phyloP scores from a whole-genome alignment of 2,329 filamentous ascomycete genomes.

The Colletotrichum kahawae region DNA sequence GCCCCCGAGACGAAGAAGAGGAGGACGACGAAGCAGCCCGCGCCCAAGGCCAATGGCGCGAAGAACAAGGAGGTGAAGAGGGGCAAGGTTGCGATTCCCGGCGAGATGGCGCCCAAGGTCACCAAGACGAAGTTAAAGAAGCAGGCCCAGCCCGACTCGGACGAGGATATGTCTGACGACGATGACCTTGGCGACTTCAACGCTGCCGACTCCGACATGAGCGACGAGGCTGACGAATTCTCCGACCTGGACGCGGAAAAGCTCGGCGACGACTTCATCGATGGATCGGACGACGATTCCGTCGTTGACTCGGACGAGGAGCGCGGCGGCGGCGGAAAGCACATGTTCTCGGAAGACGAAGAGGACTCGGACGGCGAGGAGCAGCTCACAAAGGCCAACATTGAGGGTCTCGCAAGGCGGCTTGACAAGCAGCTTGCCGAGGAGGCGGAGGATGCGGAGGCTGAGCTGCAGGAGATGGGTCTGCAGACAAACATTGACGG shows the following conservation, averaged over 20 bases:
- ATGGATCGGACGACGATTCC: constrained; percentile 58
- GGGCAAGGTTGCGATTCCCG: constrained; percentile 29
- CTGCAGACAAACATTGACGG: constrained; percentile 93
- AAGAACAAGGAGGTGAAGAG: constrained; percentile 41
- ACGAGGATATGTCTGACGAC: constrained; percentile 25
- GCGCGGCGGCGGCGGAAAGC: constrained; percentile 54
- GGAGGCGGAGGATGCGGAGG: constrained; percentile 82
- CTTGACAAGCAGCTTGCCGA: constrained; percentile 78
- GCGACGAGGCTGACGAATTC: constrained; percentile 48
- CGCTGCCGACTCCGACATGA: constrained; percentile 43
- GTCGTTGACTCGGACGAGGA: constrained; percentile 77
- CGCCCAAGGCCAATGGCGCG: constrained; percentile 36
- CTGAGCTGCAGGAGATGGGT: constrained; percentile 83
- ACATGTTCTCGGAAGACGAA: constrained; percentile 95
- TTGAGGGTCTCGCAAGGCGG: constrained; percentile 86
- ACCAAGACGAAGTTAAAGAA: constrained; percentile 33
- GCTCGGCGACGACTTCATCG: constrained; percentile 65
- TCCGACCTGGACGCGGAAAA: constrained; percentile 45
- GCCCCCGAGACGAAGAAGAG: constrained; percentile 69
- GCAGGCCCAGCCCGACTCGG: constrained; percentile 23
- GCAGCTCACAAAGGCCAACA: constrained; percentile 92
- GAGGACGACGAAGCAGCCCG: constrained; percentile 38
- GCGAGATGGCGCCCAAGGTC: constrained; percentile 24
- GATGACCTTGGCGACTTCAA: constrained; percentile 37
- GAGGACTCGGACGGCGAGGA: constrained; percentile 89